Evolutionary conservation across 768 basidiomycete genomes (phyloP).

Genomic region (Thelephora aurantiotincta): DNA sequence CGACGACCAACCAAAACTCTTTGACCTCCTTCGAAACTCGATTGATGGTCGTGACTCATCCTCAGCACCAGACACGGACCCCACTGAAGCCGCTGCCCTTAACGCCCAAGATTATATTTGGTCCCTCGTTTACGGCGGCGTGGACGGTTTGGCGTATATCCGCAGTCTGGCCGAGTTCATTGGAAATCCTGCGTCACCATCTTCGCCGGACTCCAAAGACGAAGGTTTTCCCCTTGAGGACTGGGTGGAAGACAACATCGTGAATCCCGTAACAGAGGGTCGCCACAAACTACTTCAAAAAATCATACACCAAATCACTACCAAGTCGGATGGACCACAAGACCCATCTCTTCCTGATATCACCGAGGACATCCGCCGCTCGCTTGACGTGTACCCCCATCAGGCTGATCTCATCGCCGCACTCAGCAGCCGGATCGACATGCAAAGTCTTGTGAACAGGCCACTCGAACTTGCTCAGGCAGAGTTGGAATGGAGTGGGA

Average conservation of each 20-base stretch:
- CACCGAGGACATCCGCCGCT: constrained; percentile 8
- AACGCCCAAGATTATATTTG: constrained; percentile 52
- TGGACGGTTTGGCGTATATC: constrained; percentile 63
- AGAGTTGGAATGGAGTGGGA: constrained; percentile 21
- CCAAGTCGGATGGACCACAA: too few relatives aligned
- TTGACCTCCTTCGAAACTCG: constrained; percentile 10
- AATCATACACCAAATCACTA: constrained; percentile 2
- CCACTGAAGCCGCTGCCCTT: background rate
- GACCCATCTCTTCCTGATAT: constrained; percentile 1
- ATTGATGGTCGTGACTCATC: constrained; percentile 7
- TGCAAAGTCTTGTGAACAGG: constrained; percentile 25
- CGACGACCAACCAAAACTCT: constrained; percentile 7
- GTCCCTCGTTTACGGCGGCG: constrained; percentile 70
- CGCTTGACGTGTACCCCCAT: constrained; percentile 10
- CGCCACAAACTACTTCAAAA: constrained; percentile 24
- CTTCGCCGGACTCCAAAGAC: constrained; percentile 6
- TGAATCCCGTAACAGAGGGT: constrained; percentile 27
- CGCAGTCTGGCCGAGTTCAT: constrained; percentile 68
- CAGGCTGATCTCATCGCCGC: constrained; percentile 8
- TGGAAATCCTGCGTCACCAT: constrained; percentile 13
- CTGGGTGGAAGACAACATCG: constrained; percentile 25
- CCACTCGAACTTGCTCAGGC: constrained; percentile 28
- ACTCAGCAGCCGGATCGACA: constrained; percentile 21
- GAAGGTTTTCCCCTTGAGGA: constrained; percentile 23
- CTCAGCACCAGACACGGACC: background rate